These are phyloP conservation scores for Macroventuria anomochaeta DNA, from an alignment of 2,329 filamentous ascomycete species.

Conservation along the genomic window DNA sequence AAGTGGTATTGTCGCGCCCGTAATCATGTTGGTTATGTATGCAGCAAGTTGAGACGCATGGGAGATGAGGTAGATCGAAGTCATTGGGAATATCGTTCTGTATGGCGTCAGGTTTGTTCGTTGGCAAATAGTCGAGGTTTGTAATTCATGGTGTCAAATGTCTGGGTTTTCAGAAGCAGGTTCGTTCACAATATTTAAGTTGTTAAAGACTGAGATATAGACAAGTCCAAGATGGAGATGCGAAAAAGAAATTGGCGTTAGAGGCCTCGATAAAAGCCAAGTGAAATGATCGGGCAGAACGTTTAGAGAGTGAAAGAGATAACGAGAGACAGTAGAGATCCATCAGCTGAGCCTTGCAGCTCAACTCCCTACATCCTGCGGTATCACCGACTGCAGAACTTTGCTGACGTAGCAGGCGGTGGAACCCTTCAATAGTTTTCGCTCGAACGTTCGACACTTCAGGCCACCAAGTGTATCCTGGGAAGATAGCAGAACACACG, in stretches of 20 bases:
- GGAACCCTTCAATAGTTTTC: not conserved
- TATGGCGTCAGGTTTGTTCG: not conserved
- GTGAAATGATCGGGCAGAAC: not conserved
- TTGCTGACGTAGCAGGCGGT: not conserved
- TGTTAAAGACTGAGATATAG: too few relatives aligned
- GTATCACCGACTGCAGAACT: not conserved
- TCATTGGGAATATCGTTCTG: not conserved
- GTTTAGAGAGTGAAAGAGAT: not conserved
- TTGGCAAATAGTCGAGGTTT: not conserved
- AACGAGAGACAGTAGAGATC: not conserved
- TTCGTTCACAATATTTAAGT: too few relatives aligned
- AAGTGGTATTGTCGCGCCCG: not conserved
- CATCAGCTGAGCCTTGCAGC: not conserved
- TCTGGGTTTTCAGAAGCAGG: not conserved
- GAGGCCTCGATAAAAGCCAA: not conserved
- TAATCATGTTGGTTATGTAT: not conserved
- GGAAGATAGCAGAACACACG: constrained; percentile 9
- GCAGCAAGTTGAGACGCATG: not conserved
- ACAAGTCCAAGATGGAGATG: too few relatives aligned
- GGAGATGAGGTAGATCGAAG: constrained; percentile 1
- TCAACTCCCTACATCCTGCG: not conserved
- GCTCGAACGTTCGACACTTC: not conserved
- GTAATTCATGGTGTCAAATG: not conserved
- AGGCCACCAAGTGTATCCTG: not conserved
- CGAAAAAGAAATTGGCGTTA: too few relatives aligned